These are phyloP conservation scores for Kodamaea sp. DNA, from an alignment of 1,139 yeast genomes.

Conservation along the genomic window DNA sequence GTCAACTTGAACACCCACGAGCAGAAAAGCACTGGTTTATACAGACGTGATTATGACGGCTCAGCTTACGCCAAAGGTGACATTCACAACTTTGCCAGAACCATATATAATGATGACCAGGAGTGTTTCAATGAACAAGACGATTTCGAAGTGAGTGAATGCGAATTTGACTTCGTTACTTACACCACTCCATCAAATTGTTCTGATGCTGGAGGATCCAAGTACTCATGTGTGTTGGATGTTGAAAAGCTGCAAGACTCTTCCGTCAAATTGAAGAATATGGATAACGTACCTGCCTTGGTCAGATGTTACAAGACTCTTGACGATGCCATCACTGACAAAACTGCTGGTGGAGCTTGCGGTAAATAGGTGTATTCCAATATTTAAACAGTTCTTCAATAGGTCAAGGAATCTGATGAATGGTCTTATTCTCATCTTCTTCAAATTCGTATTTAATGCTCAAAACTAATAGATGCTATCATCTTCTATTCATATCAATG, in stretches of 20 bases:
- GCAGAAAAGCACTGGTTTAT: conserved; percentile 12
- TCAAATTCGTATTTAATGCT: too few relatives aligned
- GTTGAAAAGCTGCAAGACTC: conserved; percentile 13
- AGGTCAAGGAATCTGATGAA: too few relatives aligned
- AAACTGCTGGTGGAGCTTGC: conserved; percentile 16
- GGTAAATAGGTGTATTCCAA: too few relatives aligned
- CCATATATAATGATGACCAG: conserved; percentile 6
- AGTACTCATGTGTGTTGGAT: conserved; percentile 19
- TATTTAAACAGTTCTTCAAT: too few relatives aligned
- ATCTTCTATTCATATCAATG: too few relatives aligned
- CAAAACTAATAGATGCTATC: too few relatives aligned
- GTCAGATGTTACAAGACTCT: conserved; percentile 16
- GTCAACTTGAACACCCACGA: conserved; percentile 19
- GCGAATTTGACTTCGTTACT: conserved; percentile 14
- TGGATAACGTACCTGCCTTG: conserved; percentile 14
- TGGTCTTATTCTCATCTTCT: too few relatives aligned
- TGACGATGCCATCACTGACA: conserved; percentile 10
- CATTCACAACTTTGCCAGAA: conserved; percentile 6
- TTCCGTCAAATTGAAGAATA: conserved; percentile 11
- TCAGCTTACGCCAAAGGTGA: conserved; percentile 11
- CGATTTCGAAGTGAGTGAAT: conserved; percentile 13
- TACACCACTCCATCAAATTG: conserved; percentile 15
- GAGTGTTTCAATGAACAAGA: conserved; percentile 15
- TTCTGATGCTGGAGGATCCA: conserved; percentile 5
- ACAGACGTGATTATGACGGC: conserved; percentile 13